phyloP scores from a whole-genome alignment of 257 asterid species.

The Solanum gandarillasii region DNA sequence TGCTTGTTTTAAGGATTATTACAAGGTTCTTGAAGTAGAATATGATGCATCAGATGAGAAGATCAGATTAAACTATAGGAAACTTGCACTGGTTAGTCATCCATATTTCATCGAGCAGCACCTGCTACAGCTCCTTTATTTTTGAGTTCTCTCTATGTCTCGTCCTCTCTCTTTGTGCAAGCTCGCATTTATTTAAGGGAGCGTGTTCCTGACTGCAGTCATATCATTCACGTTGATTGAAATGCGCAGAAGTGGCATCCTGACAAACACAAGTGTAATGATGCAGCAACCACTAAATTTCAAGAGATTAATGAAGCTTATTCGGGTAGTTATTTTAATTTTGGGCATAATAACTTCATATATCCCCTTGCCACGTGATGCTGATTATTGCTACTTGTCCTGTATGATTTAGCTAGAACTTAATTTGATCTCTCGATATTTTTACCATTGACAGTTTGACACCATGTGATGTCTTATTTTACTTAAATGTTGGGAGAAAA shows the following conservation, averaged over 20 bases:
- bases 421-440: not conserved
- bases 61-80: conserved; percentile 47
- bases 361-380: not conserved
- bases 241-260: conserved; percentile 72
- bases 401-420: not conserved
- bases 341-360: not conserved
- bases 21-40: conserved; percentile 58
- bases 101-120: not conserved
- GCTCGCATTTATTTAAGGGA: not conserved
- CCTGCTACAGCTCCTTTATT: conserved; percentile 2
- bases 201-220: not conserved
- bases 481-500: not conserved
- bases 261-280: conserved; percentile 48
- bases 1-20: conserved; percentile 39
- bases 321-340: conserved; percentile 22
- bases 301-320: conserved; percentile 67
- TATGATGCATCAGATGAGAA: conserved; percentile 65
- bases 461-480: not conserved
- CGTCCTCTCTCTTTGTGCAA: not conserved
- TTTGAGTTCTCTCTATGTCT: not conserved
- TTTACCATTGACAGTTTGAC: not conserved
- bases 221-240: not conserved
- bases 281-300: conserved; percentile 40
- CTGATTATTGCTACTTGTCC: not conserved
- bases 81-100: conserved; percentile 55